Conservation (phyloP, 2,329 filamentous ascomycete species). For the Arthrobotrys sinensis region DNA sequence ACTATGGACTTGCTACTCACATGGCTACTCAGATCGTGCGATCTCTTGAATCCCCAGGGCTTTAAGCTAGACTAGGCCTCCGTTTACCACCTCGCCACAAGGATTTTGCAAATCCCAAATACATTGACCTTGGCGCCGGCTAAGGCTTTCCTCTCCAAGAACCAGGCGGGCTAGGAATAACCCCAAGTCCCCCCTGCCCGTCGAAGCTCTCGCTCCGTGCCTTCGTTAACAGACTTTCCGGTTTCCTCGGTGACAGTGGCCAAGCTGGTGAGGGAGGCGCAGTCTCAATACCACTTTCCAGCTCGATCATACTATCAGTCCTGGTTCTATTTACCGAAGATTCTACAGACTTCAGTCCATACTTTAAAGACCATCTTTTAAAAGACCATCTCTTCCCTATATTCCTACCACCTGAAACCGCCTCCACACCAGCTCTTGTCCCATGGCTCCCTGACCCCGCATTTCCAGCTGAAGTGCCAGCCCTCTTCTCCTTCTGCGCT, state of each 20-base stretch:
- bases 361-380: conserved; percentile 50
- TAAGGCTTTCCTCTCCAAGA: conserved; percentile 25
- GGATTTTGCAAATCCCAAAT: no score
- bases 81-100: no score
- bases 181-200: conserved; percentile 19
- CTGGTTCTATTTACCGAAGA: conserved; percentile 27
- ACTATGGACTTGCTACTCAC: background rate
- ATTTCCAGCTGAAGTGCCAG: background rate
- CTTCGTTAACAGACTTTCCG: conserved; percentile 27
- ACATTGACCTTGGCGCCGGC: background rate
- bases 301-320: conserved; percentile 39
- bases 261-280: conserved; percentile 32
- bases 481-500: conserved; percentile 29
- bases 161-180: conserved; percentile 38
- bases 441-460: conserved; percentile 13
- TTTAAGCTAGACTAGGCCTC: no score
- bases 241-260: conserved; percentile 46
- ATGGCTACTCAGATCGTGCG: background rate
- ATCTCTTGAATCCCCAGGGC: no score
- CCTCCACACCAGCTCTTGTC: conserved; percentile 16
- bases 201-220: conserved; percentile 34
- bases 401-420: conserved; percentile 18
- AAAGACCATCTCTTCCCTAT: conserved; percentile 35
- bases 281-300: conserved; percentile 31
- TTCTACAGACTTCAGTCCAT: conserved; percentile 38